Percentiles rank a stretch among this genome's conserved stretches.
Conservation (phyloP, 805 yeast species). For the Starmerella roubikii region DNA sequence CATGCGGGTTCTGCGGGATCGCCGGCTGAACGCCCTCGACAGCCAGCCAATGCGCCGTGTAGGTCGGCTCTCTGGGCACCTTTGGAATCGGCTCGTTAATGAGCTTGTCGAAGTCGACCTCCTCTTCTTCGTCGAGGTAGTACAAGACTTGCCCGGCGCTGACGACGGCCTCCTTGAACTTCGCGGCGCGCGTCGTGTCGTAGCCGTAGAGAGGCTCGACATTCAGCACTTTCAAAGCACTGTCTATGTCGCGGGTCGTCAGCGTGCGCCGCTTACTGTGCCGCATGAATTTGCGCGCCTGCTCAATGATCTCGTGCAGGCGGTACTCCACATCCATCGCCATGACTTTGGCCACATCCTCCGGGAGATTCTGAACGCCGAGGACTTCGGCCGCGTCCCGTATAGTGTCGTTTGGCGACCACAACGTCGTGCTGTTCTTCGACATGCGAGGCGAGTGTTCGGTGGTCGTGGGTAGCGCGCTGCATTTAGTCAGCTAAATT, state of each 20-base stretch:
- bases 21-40: slow-evolving; percentile 98
- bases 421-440: slow-evolving; percentile 53
- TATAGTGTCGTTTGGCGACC: slow-evolving; percentile 97
- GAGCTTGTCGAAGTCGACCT: slow-evolving; percentile 83
- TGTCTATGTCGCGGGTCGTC: slow-evolving; percentile 66
- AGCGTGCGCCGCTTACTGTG: slow-evolving; percentile 77
- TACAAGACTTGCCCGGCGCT: slow-evolving; percentile 90
- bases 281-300: slow-evolving; percentile 90
- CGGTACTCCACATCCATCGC: slow-evolving; percentile 99
- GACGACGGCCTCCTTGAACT: slow-evolving; percentile 75
- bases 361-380: slow-evolving; percentile 62
- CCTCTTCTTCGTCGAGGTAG: slow-evolving; percentile 79
- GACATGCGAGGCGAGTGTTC: slow-evolving; percentile 17
- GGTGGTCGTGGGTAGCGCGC: too few relatives aligned
- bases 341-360: slow-evolving; percentile 82
- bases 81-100: slow-evolving; percentile 90
- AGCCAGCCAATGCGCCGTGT: slow-evolving; percentile 89
- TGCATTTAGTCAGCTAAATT: too few relatives aligned
- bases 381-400: slow-evolving; percentile 88
- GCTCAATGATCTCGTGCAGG: slow-evolving; percentile 87
- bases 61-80: slow-evolving; percentile 83
- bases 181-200: slow-evolving; percentile 41
- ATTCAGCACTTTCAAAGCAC: slow-evolving; percentile 72
- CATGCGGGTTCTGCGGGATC: slow-evolving; percentile 86
- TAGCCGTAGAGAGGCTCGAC: slow-evolving; percentile 59